Conservation (phyloP, 1,284 basidiomycete species). For the Ganoderma sp. region DNA sequence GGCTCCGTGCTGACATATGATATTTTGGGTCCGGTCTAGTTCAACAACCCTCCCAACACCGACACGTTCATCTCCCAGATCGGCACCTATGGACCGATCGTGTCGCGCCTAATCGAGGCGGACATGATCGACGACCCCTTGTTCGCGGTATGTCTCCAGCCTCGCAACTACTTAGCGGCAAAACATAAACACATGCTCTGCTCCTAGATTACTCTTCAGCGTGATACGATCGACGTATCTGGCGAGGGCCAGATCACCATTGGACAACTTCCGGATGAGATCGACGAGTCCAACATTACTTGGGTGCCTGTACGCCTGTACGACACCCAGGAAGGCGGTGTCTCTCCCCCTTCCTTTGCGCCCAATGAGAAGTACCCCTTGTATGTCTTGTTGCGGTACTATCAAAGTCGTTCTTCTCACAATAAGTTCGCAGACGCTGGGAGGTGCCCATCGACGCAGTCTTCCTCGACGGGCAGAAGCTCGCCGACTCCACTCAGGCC, state of each 20-base stretch:
- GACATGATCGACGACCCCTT: slow-evolving; percentile 51
- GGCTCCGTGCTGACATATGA: neutral
- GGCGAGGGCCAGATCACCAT: slow-evolving; percentile 48
- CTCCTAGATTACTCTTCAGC: slow-evolving; percentile 46
- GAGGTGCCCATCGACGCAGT: slow-evolving; percentile 63
- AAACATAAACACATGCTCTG: neutral
- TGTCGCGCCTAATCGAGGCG: slow-evolving; percentile 52
- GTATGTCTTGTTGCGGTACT: slow-evolving; percentile 29
- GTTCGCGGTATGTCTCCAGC: slow-evolving; percentile 43
- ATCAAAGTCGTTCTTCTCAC: neutral
- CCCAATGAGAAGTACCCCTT: slow-evolving; percentile 44
- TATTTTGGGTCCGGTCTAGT: slow-evolving; percentile 28
- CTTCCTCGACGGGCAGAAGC: slow-evolving; percentile 56
- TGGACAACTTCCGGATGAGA: slow-evolving; percentile 47
- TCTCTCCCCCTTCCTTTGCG: slow-evolving; percentile 44
- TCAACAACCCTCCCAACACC: slow-evolving; percentile 38
- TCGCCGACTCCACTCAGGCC: slow-evolving; percentile 51
- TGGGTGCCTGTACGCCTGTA: slow-evolving; percentile 53
- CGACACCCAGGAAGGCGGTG: slow-evolving; percentile 44
- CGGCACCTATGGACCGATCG: slow-evolving; percentile 49
- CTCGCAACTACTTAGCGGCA: neutral
- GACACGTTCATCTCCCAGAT: slow-evolving; percentile 51
- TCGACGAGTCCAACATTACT: slow-evolving; percentile 47
- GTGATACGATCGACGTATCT: slow-evolving; percentile 46
- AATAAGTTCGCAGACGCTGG: slow-evolving; percentile 56